Base-by-base conservation (phyloP, 306 rosid genomes). In the Urtica urens region DNA sequence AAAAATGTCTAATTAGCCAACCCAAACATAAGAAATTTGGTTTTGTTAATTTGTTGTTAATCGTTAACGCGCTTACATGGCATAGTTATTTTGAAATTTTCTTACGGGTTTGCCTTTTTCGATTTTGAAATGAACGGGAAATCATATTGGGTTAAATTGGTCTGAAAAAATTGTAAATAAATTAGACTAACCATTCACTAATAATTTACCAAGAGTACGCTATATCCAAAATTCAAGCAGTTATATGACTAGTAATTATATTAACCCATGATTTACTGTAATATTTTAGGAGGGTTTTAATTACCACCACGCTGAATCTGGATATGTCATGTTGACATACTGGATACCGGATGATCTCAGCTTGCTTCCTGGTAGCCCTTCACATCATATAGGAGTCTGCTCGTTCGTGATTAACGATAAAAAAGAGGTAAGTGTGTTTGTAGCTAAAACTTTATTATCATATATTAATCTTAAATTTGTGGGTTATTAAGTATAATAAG, bases 271-370 rank as follows among this genome's bases (percentile, higher is more conserved):
- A 3, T 31, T 4, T 19, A 39, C 22, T 38, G 53, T 15, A 16
- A 23, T 33, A 10, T 29, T 28, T 65, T 48, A 75, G 81, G 74
- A 66, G 51, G 81, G 77, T n/a, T 75, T 75, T 51, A 55, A 58
- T 55, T 70, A 49, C 46, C 74, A 70, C 45, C 77, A 70, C 55
- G 77, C 71, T 44, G 74, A 75, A 44, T 60, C 73, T 18, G 77
- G 74, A 39, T 70, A 66, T 39, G 68, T 62, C n/a, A 70, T 75
- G 71, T 28, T 75, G 17, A 58, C 67, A n/a, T 38, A 45, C 38
- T 75, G 74, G 77, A 62, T 75, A 46, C 71, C 78, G 16, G 49
- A 43, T 31, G 68, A 55, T 6, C 66, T 54, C 28, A 63, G 66
- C 49, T 26, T 60, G 72, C 75, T 76, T 55, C 72, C 78, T 34